Evolutionary conservation across 1,284 basidiomycete species (phyloP).

Genomic region (Boletus mariae): DNA sequence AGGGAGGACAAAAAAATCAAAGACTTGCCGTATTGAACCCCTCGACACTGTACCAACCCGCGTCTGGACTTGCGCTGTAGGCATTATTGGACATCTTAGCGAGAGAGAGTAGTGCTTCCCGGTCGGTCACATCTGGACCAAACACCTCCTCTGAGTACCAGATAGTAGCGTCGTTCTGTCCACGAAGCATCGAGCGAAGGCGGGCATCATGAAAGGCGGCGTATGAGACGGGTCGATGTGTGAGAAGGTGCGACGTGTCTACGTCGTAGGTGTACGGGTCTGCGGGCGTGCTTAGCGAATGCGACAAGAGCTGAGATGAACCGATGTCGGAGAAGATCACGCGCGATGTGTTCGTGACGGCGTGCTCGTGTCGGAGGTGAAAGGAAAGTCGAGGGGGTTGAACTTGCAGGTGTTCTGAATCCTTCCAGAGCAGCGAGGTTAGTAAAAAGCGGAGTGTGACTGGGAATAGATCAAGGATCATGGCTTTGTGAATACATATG

Average conservation of each 20-base stretch:
- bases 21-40: slow-evolving; percentile 52
- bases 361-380: slow-evolving; percentile 62
- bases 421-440: slow-evolving; percentile 23
- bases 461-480: slow-evolving; percentile 19
- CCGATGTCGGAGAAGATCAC: slow-evolving; percentile 54
- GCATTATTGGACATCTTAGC: slow-evolving; percentile 91
- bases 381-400: slow-evolving; percentile 42
- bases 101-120: slow-evolving; percentile 72
- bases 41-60: slow-evolving; percentile 73
- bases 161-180: slow-evolving; percentile 37
- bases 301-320: slow-evolving; percentile 26
- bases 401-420: slow-evolving; percentile 6
- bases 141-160: slow-evolving; percentile 55
- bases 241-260: slow-evolving; percentile 35
- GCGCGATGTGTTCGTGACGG: slow-evolving; percentile 45
- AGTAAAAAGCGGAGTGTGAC: slow-evolving; percentile 26
- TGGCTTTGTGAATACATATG: neutral
- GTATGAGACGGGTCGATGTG: slow-evolving; percentile 46
- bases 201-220: slow-evolving; percentile 48
- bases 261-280: slow-evolving; percentile 37
- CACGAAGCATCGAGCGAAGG: slow-evolving; percentile 40
- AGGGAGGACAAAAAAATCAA: slow-evolving; percentile 25
- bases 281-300: slow-evolving; percentile 19
- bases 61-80: slow-evolving; percentile 56
- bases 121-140: slow-evolving; percentile 66